Evolutionary conservation across 2,329 filamentous ascomycete genomes (phyloP).

Genomic region (Zymoseptoria brevis): DNA sequence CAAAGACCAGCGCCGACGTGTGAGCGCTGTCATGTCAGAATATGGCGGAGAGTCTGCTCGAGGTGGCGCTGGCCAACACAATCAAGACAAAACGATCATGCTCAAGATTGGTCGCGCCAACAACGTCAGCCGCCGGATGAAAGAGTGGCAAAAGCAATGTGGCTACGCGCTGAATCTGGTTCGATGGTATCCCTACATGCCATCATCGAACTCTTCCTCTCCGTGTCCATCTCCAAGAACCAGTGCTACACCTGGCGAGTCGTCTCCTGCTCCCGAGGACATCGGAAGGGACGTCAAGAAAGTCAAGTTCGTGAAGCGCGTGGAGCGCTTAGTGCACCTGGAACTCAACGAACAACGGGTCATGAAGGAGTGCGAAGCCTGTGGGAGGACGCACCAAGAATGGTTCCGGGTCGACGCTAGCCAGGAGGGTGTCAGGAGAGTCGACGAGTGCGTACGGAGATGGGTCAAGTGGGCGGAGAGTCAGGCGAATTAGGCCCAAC

Average conservation of each 20-base stretch:
- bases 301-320: conserved; percentile 76
- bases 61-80: background rate
- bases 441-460: conserved; percentile 67
- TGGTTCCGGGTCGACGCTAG: conserved; percentile 88
- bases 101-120: conserved; percentile 59
- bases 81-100: conserved; percentile 51
- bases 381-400: conserved; percentile 79
- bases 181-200: conserved; percentile 79
- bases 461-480: conserved; percentile 70
- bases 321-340: conserved; percentile 83
- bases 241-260: conserved; percentile 26
- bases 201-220: conserved; percentile 18
- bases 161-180: conserved; percentile 81
- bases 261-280: conserved; percentile 6
- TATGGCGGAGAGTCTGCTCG: background rate
- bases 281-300: conserved; percentile 44
- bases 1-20: conserved; percentile 14
- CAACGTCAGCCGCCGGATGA: conserved; percentile 85
- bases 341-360: conserved; percentile 61
- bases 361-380: conserved; percentile 62
- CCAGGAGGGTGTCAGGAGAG: conserved; percentile 57
- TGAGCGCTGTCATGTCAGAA: conserved; percentile 29
- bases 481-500: conserved; percentile 2
- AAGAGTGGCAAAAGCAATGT: conserved; percentile 90
- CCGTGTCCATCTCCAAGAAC: conserved; percentile 13